phyloP scores from a whole-genome alignment of 2,329 filamentous ascomycete genomes.

The Diaporthe amygdali region DNA sequence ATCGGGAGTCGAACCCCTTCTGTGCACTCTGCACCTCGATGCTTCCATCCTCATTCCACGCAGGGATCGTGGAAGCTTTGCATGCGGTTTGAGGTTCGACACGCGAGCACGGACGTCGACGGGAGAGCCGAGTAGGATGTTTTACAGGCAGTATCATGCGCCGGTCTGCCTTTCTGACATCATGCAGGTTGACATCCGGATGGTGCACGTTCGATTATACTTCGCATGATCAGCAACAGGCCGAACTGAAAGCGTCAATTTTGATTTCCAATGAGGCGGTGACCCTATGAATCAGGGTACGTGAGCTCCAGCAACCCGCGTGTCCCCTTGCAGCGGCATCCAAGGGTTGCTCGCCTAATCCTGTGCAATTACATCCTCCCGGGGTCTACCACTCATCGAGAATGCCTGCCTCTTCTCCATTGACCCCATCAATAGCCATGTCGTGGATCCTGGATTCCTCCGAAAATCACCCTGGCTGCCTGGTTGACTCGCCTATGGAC shows the following conservation, averaged over 20 bases:
- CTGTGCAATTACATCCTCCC: slow-evolving; percentile 10
- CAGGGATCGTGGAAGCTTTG: slow-evolving; percentile 32
- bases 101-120: slow-evolving; percentile 9
- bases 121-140: slow-evolving; percentile 13
- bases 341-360: slow-evolving; percentile 12
- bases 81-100: slow-evolving; percentile 10
- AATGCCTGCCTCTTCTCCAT: background rate
- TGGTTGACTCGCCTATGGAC: background rate
- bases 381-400: slow-evolving; percentile 1
- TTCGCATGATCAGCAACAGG: background rate
- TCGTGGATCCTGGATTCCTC: background rate
- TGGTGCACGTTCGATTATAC: slow-evolving; percentile 11
- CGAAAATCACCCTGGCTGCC: slow-evolving; percentile 7
- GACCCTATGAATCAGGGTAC: background rate
- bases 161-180: slow-evolving; percentile 2
- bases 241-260: background rate
- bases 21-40: slow-evolving; percentile 11
- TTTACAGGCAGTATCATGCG: slow-evolving; percentile 10
- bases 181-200: slow-evolving; percentile 3
- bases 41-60: slow-evolving; percentile 29
- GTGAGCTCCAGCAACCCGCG: background rate
- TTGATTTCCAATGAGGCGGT: slow-evolving; percentile 1
- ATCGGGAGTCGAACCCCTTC: background rate
- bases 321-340: slow-evolving; percentile 10
- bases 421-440: background rate